Base-by-base conservation (phyloP, 202 grass and related monocot genomes). In the Eragrostis tef region DNA sequence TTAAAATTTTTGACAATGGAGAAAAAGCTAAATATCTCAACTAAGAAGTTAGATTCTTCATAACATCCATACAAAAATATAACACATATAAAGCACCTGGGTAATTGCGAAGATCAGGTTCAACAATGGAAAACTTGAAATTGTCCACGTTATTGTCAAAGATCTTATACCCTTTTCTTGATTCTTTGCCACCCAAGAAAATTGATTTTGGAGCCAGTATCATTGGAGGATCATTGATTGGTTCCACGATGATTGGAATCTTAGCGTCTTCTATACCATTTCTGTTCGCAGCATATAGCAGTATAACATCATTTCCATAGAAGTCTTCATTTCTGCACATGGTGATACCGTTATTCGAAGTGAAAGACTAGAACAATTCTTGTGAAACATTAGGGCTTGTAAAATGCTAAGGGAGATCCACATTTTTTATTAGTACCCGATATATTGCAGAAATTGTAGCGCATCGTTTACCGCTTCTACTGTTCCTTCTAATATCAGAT, bases 201-300 rank as follows among this genome's bases (percentile, higher is more conserved):
- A 97, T 87, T 67, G 91, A 83, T 50, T 69, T 84, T 62, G 94
- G 94, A 82, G 91, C 79, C 67, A 88, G 21, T 85, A 94, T 86
- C 59, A 88, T 46, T 24, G 94, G 87, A 77, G 79, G 89, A 71
- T 97, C 94, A 88, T 94, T 97, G 24, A 94, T 69, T 63, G 91
- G 91, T 17, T 90, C 83, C 71, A 97, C 94, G 11, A 62, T 78
- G 31, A 91, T 82, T 9, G 87, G 67, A 53, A 97, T 47, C 58
- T 75, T 29, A 74, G 74, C 73, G 42, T 71, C 83, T 78, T 85
- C 20, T 36, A 85, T 29, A 58, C 89, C 94, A 45, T 92, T 88
- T 62, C 87, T 82, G 51, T 88, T 83, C 58, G 47, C 85, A 29
- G 87, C 83, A 83, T 80, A 45, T 22, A 97, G 75, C 68, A 36